Percentiles rank a stretch among this genome's conserved stretches.
phyloP scores from a whole-genome alignment of 2,329 filamentous ascomycete species.

The Sporothrix inflata region DNA sequence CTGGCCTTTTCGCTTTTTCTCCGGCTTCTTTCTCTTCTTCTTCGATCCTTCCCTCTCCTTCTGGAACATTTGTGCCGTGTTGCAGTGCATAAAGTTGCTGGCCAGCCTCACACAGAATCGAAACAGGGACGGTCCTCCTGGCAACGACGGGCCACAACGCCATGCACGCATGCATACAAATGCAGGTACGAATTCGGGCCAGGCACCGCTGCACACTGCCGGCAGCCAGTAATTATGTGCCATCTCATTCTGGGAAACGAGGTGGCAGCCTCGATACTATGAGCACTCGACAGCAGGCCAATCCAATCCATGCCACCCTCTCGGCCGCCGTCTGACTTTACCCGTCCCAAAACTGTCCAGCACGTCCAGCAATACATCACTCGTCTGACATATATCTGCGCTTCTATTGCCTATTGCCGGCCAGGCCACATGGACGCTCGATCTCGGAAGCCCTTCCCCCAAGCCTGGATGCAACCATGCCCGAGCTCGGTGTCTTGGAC shows the following conservation, averaged over 20 bases:
- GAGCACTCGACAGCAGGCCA: neutral
- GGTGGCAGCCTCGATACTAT: neutral
- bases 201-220: constrained; percentile 7
- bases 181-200: constrained; percentile 24
- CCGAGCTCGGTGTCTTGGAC: constrained; percentile 1
- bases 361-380: neutral
- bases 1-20: neutral
- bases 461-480: neutral
- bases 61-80: neutral
- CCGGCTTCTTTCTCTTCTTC: neutral
- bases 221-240: neutral
- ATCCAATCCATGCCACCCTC: neutral
- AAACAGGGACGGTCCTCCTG: constrained; percentile 27
- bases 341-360: neutral
- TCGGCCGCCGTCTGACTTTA: constrained; percentile 8
- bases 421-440: neutral
- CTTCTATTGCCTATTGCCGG: constrained; percentile 1
- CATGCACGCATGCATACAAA: constrained; percentile 3
- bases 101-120: constrained; percentile 28
- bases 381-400: neutral
- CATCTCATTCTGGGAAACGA: neutral
- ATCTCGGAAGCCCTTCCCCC: neutral
- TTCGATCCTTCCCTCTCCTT: neutral
- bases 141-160: neutral
- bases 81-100: constrained; percentile 25